phyloP scores from a whole-genome alignment of 1,284 basidiomycete species.

The Malassezia restricta region DNA sequence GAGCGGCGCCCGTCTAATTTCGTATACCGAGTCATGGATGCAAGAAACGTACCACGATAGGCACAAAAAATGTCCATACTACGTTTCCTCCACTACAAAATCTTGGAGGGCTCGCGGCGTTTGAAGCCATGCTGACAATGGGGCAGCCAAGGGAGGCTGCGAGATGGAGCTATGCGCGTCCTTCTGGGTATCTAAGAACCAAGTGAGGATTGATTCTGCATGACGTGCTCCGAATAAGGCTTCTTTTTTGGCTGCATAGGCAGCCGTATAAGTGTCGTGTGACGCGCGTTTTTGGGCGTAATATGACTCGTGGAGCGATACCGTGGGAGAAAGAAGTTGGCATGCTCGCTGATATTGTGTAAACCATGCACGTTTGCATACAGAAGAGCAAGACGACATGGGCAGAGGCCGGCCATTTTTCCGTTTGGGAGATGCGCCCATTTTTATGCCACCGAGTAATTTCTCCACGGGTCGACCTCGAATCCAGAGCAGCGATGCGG shows the following conservation, averaged over 20 bases:
- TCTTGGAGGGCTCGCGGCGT: neutral
- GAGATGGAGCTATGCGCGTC: neutral
- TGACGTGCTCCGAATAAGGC: neutral
- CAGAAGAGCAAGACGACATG: constrained; percentile 1
- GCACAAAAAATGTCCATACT: constrained; percentile 1
- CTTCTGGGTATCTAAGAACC: neutral
- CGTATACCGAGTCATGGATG: constrained; percentile 14
- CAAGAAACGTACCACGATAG: neutral
- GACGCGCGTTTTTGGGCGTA: neutral
- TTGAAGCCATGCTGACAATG: constrained; percentile 3
- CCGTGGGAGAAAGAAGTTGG: neutral
- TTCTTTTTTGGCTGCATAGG: neutral
- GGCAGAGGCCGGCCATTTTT: neutral
- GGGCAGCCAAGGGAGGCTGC: neutral
- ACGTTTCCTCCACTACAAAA: neutral
- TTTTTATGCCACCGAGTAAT: constrained; percentile 2
- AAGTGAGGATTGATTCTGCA: neutral
- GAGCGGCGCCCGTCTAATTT: constrained; percentile 14
- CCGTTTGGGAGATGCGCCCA: constrained; percentile 6
- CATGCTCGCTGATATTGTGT: neutral
- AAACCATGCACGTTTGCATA: constrained; percentile 10
- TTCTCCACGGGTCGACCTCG: constrained; percentile 4
- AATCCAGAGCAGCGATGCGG: constrained; percentile 13
- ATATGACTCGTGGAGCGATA: neutral
- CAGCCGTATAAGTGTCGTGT: neutral